These are phyloP conservation scores for Fonticula alba DNA, from an alignment of 78 protist species.

Conservation along the genomic window DNA sequence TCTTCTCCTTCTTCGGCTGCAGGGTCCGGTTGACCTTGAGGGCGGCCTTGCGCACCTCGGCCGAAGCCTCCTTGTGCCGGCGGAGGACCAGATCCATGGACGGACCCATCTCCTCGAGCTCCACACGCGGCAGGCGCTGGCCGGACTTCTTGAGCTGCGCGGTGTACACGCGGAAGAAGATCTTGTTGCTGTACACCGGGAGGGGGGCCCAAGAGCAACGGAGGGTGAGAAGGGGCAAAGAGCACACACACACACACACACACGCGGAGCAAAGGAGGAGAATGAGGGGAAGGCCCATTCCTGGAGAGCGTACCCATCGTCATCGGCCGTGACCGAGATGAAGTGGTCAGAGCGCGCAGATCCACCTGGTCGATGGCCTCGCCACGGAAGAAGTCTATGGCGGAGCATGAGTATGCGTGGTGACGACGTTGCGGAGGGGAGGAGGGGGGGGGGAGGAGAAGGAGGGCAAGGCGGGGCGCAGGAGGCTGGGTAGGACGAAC, in stretches of 20 bases:
- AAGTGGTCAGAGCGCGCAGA: too few relatives aligned
- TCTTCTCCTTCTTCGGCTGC: conserved; percentile 1
- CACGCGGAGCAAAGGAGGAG: too few relatives aligned
- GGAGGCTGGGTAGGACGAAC: too few relatives aligned
- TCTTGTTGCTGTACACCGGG: conserved; percentile 7
- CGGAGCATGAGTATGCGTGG: background rate
- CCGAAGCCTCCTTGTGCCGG: background rate
- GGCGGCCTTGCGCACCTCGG: conserved; percentile 15
- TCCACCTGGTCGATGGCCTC: conserved; percentile 25
- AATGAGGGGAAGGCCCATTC: too few relatives aligned
- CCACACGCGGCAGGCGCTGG: conserved; percentile 32
- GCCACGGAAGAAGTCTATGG: conserved; percentile 45
- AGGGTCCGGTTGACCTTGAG: background rate
- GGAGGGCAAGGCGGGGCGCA: too few relatives aligned
- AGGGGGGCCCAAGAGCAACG: too few relatives aligned
- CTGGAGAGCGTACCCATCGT: too few relatives aligned
- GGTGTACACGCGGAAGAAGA: conserved; percentile 28
- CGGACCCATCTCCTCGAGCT: conserved; percentile 47
- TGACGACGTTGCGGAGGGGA: too few relatives aligned
- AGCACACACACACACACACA: too few relatives aligned
- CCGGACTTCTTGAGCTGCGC: conserved; percentile 26
- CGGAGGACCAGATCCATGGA: conserved; percentile 25
- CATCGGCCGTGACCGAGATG: too few relatives aligned
- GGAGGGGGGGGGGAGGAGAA: too few relatives aligned
- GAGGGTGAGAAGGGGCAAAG: too few relatives aligned